Base-by-base conservation (phyloP, 2,329 filamentous ascomycete genomes). In the Microsporum audouinii region DNA sequence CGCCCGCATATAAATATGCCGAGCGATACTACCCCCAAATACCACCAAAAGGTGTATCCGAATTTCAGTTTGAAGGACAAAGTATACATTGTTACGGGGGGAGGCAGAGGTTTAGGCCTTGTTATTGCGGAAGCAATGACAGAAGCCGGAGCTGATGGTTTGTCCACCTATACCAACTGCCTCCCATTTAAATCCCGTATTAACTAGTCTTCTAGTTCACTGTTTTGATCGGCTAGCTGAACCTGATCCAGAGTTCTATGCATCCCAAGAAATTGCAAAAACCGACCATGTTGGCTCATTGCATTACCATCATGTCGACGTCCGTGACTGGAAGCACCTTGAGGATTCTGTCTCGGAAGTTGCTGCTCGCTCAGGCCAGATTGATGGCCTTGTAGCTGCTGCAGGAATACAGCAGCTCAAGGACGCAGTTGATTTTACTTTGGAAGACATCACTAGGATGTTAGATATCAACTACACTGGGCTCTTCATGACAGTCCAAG, bases 381-480 rank as follows among this genome's bases (percentile, higher is more conserved):
- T 78, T 1, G 74, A 78, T 61, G 76, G 76, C 3, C 62, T 76
- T 12, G 69, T 78, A 60, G 75, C 75, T 17, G 75, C 74, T 10
- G 76, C 76, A 1, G 76, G 73, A 1, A 71, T 78, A 59, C 76
- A 77, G 65, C 71, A 77, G 59, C 68, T 77, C 12, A 71, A 71
- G 36, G 68, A 71, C 31, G 75, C 76, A 0, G 70, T 77, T 17
- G 74, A 76, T 23, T 72, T 76, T 65, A 71, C 72, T 1, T 69
- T 75, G 5, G 70, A 76, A 23, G 73, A 76, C 10, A 66, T 75
- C 27, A 68, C 75, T 17, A 71, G 77, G 56, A 75, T 79, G 61
- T 73, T 79, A 72, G 69, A 73, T 51, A 75, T 80, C 65, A 81
- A 82, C 65, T 79, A 76, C 65, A 77, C 74, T 7, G 79, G 79